Percentiles rank a stretch among this genome's conserved stretches.
Conservation (phyloP, 2,329 filamentous ascomycete species). For the Neofusicoccum ribis region DNA sequence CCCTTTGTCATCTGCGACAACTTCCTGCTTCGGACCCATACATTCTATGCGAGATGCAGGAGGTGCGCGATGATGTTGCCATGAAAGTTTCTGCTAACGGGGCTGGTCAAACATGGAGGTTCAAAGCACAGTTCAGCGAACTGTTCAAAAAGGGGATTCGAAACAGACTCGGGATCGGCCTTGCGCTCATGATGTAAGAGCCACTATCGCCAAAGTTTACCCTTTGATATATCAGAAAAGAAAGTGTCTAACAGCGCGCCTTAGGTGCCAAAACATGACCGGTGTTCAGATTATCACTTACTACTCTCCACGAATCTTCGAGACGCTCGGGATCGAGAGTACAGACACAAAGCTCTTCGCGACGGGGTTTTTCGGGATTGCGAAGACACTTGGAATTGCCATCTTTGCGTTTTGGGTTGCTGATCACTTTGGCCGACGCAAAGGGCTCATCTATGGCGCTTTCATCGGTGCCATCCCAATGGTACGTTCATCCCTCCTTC, state of each 20-base stretch:
- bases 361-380: conserved; percentile 53
- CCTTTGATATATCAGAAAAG: not conserved
- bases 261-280: not conserved
- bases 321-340: conserved; percentile 48
- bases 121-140: conserved; percentile 35
- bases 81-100: conserved; percentile 23
- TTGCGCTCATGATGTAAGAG: conserved; percentile 42
- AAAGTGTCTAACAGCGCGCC: no score
- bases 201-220: conserved; percentile 30
- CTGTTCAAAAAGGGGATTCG: conserved; percentile 41
- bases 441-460: conserved; percentile 50
- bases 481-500: not conserved
- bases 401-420: conserved; percentile 34
- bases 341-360: conserved; percentile 46
- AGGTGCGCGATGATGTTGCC: conserved; percentile 44
- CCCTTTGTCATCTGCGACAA: conserved; percentile 46
- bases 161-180: conserved; percentile 41
- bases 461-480: conserved; percentile 51
- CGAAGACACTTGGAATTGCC: not conserved
- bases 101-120: conserved; percentile 30
- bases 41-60: conserved; percentile 52
- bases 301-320: conserved; percentile 40
- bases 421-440: conserved; percentile 42
- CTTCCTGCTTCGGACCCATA: conserved; percentile 45
- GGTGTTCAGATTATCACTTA: conserved; percentile 39